These are phyloP conservation scores for Saururus chinensis DNA, from an alignment of 164 flowering plant genomes.

Conservation along the genomic window DNA sequence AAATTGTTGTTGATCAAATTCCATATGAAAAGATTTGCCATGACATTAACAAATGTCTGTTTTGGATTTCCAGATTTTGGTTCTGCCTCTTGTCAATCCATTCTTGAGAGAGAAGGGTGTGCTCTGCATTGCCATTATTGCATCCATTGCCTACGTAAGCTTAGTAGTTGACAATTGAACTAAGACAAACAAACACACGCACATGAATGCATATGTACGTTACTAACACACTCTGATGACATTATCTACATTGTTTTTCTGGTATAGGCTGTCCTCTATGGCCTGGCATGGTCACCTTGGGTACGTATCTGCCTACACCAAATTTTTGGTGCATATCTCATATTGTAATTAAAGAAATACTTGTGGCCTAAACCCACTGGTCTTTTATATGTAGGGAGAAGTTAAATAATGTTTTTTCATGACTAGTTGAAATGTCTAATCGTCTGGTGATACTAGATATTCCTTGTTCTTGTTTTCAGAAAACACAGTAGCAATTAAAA, in stretches of 20 bases:
- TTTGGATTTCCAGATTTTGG: conserved; percentile 38
- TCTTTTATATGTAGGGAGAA: too few species aligned
- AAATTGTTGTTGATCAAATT: too few species aligned
- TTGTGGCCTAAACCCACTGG: not conserved
- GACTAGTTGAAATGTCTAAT: too few species aligned
- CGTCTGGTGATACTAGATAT: too few species aligned
- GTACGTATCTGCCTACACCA: conserved; percentile 26
- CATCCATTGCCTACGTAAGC: conserved; percentile 77
- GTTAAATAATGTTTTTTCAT: too few species aligned
- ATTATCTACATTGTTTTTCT: not conserved
- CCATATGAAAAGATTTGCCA: not conserved
- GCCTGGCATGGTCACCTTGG: conserved; percentile 93
- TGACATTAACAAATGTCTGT: not conserved
- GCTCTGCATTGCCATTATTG: conserved; percentile 43
- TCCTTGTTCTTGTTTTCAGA: too few species aligned
- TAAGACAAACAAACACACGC: too few species aligned
- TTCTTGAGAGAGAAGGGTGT: conserved; percentile 64
- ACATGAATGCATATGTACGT: not conserved
- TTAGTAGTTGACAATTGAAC: not conserved
- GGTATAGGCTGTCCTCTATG: conserved; percentile 63
- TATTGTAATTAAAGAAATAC: not conserved
- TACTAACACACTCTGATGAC: not conserved
- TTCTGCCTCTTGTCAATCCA: conserved; percentile 72
- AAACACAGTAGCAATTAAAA: too few species aligned
- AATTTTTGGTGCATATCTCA: too few species aligned